Base-by-base conservation (phyloP, 352 stramenopile species). In the Aphanomyces invadans region DNA sequence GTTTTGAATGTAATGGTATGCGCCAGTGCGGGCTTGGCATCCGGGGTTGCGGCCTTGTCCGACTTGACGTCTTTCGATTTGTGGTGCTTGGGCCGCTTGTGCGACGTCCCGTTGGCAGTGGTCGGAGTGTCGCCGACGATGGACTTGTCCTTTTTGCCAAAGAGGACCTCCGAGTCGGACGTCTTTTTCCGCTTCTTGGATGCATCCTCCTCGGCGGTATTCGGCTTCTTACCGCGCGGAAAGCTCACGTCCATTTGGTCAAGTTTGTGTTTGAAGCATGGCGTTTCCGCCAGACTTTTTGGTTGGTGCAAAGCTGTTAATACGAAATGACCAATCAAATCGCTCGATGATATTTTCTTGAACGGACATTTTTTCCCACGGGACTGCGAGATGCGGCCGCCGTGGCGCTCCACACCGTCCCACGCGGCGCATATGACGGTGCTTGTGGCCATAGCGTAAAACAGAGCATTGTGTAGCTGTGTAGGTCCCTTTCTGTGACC, bases 131-230 rank as follows among this genome's bases (percentile, higher is more conserved):
- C 68, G 65, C 67, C 65, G 25, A 59, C 33, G 12, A 38, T 52
- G 1, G 74, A 74, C 49, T 88, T 53, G 3, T 83, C 81, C 49
- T 86, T 87, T 71, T 90, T 91, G 60, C 85, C 85, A 59, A 94
- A 94, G 23, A 94, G 76, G 64, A 77, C 76, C 39, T 86, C 79
- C n/a, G 74, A 69, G 36, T 77, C 77, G 28, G 65, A 62, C 65
- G 29, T 39, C 36, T 32, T 68, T 52, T 56, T 70, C 23, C 21
- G 63, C 36, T 28, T 71, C 65, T 4, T 76, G 68, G 19, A 55
- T 54, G 70, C 59, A 39, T 67, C 60, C 17, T 67, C 60, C 59
- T 71, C 59, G 7, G 36, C 36, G 52, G 75, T 70, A 70, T 80
- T 85, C 73, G 71, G 75, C 70, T 88, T 88, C 49, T 67, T 67